Evolutionary conservation across 1,284 basidiomycete species (phyloP).

Genomic region (Malassezia caprae): DNA sequence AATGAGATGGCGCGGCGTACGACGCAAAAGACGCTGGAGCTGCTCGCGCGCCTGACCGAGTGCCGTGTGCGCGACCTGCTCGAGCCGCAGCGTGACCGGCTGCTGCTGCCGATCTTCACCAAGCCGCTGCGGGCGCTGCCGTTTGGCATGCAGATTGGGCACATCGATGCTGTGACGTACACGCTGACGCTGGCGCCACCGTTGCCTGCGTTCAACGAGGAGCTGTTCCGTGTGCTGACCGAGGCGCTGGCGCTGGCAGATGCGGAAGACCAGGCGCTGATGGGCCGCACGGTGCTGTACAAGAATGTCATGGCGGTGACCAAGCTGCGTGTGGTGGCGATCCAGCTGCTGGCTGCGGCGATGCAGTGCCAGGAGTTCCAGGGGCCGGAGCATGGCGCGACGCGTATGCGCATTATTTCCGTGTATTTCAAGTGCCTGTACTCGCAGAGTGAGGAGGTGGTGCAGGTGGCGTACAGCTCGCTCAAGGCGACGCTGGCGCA

Average conservation of each 20-base stretch:
- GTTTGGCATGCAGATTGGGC: constrained; percentile 91
- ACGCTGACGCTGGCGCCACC: constrained; percentile 69
- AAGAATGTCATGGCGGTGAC: constrained; percentile 75
- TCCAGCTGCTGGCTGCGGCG: constrained; percentile 81
- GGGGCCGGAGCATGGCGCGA: constrained; percentile 35
- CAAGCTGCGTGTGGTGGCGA: constrained; percentile 87
- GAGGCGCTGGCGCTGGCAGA: constrained; percentile 92
- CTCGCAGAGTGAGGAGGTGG: constrained; percentile 81
- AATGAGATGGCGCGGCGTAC: constrained; percentile 76
- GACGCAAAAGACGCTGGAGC: constrained; percentile 69
- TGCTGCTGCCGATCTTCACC: constrained; percentile 80
- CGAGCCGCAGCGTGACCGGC: constrained; percentile 72
- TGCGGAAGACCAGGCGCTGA: constrained; percentile 75
- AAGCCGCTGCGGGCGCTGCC: constrained; percentile 94
- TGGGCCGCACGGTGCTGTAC: constrained; percentile 63
- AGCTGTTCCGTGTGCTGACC: constrained; percentile 79
- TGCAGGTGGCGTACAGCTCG: constrained; percentile 88
- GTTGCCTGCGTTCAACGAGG: constrained; percentile 78
- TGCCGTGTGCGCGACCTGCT: constrained; percentile 69
- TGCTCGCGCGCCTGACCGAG: constrained; percentile 66
- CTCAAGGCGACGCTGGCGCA: constrained; percentile 74
- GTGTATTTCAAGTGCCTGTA: constrained; percentile 99
- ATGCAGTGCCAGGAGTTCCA: constrained; percentile 84
- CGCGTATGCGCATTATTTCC: constrained; percentile 68
- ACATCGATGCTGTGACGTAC: constrained; percentile 94